Conservation (phyloP, 1,284 basidiomycete species). For the Cryptococcus neoformans region DNA sequence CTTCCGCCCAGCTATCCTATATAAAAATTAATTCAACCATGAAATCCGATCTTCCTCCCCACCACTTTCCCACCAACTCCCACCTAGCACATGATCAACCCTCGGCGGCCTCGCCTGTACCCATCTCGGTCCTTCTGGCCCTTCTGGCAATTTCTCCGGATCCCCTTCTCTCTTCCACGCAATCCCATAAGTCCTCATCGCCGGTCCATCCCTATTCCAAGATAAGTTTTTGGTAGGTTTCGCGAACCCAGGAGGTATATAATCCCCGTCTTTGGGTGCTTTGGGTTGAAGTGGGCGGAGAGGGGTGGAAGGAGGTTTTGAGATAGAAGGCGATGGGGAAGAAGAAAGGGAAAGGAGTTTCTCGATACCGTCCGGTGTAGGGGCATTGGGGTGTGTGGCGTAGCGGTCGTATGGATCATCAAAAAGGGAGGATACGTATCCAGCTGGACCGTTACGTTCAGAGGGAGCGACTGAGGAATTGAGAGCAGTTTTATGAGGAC, state of each 20-base stretch:
- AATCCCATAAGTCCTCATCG: conserved; percentile 34
- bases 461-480: too few relatives aligned
- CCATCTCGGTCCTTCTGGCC: conserved; percentile 28
- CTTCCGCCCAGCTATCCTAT: too few relatives aligned
- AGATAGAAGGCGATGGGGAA: background rate
- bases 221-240: conserved; percentile 13
- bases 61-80: conserved; percentile 24
- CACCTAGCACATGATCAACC: conserved; percentile 13
- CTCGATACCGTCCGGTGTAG: conserved; percentile 1
- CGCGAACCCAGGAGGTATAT: conserved; percentile 25
- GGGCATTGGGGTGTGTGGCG: conserved; percentile 24
- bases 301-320: background rate
- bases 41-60: conserved; percentile 6
- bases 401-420: conserved; percentile 28
- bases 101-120: conserved; percentile 28
- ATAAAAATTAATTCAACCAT: background rate
- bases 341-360: background rate
- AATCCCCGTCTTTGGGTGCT: conserved; percentile 7
- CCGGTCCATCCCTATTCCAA: conserved; percentile 31
- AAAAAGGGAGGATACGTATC: conserved; percentile 17
- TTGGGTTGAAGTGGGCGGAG: background rate
- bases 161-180: conserved; percentile 24
- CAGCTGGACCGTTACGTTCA: background rate
- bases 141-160: conserved; percentile 10
- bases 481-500: background rate